phyloP scores from a whole-genome alignment of 2,329 filamentous ascomycete genomes.

The Aspergillus sp. region DNA sequence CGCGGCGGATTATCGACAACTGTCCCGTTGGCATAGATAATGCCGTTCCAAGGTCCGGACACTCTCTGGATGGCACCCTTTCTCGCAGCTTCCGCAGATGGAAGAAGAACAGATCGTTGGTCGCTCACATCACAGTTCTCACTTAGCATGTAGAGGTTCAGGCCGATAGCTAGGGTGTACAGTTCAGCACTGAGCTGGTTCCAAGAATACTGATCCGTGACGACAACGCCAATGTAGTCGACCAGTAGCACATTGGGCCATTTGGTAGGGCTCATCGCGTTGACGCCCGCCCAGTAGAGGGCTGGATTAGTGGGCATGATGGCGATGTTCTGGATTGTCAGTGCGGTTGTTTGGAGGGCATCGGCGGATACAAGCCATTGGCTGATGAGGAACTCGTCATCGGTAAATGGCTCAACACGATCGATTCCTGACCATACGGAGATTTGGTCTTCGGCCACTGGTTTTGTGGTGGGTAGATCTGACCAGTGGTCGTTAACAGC shows the following conservation, averaged over 20 bases:
- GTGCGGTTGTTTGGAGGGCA: conserved; percentile 5
- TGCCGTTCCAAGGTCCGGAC: conserved; percentile 7
- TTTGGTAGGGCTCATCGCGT: conserved; percentile 6
- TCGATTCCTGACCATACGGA: conserved; percentile 4
- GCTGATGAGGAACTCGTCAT: conserved; percentile 11
- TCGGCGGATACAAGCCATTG: conserved; percentile 12
- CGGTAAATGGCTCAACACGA: not conserved
- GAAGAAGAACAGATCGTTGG: conserved; percentile 8
- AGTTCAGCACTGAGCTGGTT: conserved; percentile 11
- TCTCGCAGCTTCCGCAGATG: not conserved
- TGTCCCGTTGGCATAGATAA: conserved; percentile 15
- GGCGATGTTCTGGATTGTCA: conserved; percentile 10
- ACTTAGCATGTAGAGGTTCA: conserved; percentile 15
- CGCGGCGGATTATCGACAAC: conserved; percentile 5
- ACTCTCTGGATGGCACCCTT: not conserved
- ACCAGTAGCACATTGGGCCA: conserved; percentile 14
- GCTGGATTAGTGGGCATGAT: conserved; percentile 12
- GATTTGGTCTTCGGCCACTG: conserved; percentile 10
- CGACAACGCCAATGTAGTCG: conserved; percentile 10
- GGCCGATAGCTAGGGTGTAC: conserved; percentile 11
- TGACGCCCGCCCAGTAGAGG: conserved; percentile 11
- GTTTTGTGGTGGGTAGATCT: conserved; percentile 3
- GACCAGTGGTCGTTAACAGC: conserved; percentile 9
- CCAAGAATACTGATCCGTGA: conserved; percentile 10
- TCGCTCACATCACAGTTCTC: conserved; percentile 15